phyloP scores from a whole-genome alignment of 169 alveolate species.

The Cryptosporidium parvum region DNA sequence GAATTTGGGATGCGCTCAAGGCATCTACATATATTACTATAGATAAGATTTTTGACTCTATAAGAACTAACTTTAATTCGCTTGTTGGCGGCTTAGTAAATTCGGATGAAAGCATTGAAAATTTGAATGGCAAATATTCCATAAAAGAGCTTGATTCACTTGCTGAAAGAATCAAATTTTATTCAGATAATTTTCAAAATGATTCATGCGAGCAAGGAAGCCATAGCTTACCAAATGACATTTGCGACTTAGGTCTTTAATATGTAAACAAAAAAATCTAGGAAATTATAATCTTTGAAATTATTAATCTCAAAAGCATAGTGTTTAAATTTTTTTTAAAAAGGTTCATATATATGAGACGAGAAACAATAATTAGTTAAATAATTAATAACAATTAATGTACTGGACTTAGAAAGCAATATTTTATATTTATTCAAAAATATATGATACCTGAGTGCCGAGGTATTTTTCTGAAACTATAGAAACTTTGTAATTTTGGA shows the following conservation, averaged over 20 bases:
- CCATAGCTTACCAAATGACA: not conserved
- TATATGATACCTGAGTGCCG: slow-evolving; percentile 21
- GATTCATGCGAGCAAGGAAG: not conserved
- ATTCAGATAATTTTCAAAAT: not conserved
- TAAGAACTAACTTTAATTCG: not conserved
- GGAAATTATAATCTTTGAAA: not conserved
- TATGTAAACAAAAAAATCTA: not conserved
- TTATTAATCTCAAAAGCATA: no score
- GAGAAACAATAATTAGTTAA: no score
- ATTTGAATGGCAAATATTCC: slow-evolving; percentile 53
- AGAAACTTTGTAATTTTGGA: slow-evolving; percentile 11
- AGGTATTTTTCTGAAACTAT: slow-evolving; percentile 39
- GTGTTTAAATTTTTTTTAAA: no score
- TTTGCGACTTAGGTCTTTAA: slow-evolving; percentile 44
- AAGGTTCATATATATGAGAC: no score
- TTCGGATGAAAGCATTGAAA: not conserved
- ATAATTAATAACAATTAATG: no score
- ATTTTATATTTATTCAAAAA: not conserved
- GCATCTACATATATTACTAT: slow-evolving; percentile 43
- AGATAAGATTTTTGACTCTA: slow-evolving; percentile 11
- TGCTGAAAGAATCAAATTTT: slow-evolving; percentile 36
- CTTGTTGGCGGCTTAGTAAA: not conserved
- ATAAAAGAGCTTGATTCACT: slow-evolving; percentile 29
- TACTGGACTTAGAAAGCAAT: not conserved
- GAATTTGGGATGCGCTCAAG: slow-evolving; percentile 63